Evolutionary conservation across 768 basidiomycete genomes (phyloP).

Genomic region (Collybiopsis confluens): DNA sequence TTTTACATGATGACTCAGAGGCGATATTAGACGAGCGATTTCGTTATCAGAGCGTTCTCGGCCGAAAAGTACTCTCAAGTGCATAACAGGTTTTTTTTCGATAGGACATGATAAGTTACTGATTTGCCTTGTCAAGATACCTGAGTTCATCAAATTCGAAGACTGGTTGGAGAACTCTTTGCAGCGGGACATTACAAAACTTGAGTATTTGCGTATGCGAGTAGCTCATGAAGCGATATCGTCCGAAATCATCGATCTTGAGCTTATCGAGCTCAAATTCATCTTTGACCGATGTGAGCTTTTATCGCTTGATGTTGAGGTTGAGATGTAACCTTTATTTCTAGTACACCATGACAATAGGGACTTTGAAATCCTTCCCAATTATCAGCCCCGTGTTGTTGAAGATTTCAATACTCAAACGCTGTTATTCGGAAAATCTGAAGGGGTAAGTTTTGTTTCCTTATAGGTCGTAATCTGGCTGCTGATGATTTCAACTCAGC

Average conservation of each 20-base stretch:
- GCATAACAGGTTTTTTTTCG: too few relatives aligned
- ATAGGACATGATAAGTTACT: too few relatives aligned
- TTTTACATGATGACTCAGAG: neutral
- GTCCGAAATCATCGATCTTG: constrained; percentile 74
- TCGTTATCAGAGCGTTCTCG: constrained; percentile 72
- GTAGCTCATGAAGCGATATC: constrained; percentile 68
- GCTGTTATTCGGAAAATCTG: constrained; percentile 54
- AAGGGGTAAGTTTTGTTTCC: constrained; percentile 47
- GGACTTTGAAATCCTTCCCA: constrained; percentile 73
- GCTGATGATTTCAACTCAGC: constrained; percentile 31
- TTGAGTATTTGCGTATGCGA: constrained; percentile 85
- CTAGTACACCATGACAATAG: constrained; percentile 85
- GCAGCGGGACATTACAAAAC: constrained; percentile 74
- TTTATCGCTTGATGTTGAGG: neutral
- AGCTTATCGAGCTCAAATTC: constrained; percentile 80
- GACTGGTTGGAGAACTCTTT: constrained; percentile 79
- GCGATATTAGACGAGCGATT: constrained; percentile 66
- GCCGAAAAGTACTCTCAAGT: constrained; percentile 84
- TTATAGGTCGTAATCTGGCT: neutral
- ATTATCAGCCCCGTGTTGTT: constrained; percentile 63
- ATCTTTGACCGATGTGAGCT: constrained; percentile 69
- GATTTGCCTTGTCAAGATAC: constrained; percentile 49
- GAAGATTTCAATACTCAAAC: constrained; percentile 64
- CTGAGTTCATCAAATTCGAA: constrained; percentile 81
- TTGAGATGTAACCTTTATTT: neutral